phyloP scores from a whole-genome alignment of 768 basidiomycete genomes.

The Suillus alpinus region DNA sequence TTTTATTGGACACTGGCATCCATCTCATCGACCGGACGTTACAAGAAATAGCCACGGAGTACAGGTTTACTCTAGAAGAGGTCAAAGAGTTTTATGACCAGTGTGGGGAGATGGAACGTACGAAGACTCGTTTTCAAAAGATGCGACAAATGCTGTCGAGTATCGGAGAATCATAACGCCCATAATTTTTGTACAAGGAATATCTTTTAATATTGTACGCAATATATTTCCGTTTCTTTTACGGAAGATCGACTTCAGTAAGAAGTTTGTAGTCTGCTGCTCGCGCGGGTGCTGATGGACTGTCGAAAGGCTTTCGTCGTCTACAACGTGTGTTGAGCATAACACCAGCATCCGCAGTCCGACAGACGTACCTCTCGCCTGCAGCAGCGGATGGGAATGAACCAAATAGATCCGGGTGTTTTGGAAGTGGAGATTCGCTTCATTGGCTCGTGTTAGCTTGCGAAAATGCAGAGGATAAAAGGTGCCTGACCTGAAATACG shows the following conservation, averaged over 20 bases:
- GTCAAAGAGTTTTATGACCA: slow-evolving; percentile 77
- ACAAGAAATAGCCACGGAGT: slow-evolving; percentile 63
- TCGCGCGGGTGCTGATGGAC: slow-evolving; percentile 77
- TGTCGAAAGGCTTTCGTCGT: slow-evolving; percentile 73
- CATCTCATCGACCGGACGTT: slow-evolving; percentile 70
- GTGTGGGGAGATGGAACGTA: slow-evolving; percentile 67
- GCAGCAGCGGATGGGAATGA: slow-evolving; percentile 96
- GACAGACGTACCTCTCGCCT: slow-evolving; percentile 77
- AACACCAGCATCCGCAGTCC: not conserved
- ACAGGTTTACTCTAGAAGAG: slow-evolving; percentile 70
- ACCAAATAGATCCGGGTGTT: slow-evolving; percentile 93
- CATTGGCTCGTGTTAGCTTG: slow-evolving; percentile 1
- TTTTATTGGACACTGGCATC: slow-evolving; percentile 20
- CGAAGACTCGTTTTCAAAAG: slow-evolving; percentile 59
- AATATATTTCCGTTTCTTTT: slow-evolving; percentile 6
- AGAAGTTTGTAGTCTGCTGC: slow-evolving; percentile 66
- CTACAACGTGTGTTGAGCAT: slow-evolving; percentile 34
- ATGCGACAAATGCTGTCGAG: slow-evolving; percentile 54
- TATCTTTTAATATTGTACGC: not conserved
- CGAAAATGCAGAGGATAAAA: not conserved
- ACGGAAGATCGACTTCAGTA: slow-evolving; percentile 56
- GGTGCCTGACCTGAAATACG: slow-evolving; percentile 76
- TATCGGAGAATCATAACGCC: slow-evolving; percentile 20
- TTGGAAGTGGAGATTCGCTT: slow-evolving; percentile 92
- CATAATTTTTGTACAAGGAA: not conserved